Base-by-base conservation (phyloP, 2,329 filamentous ascomycete genomes). In the Fusarium hainanense region DNA sequence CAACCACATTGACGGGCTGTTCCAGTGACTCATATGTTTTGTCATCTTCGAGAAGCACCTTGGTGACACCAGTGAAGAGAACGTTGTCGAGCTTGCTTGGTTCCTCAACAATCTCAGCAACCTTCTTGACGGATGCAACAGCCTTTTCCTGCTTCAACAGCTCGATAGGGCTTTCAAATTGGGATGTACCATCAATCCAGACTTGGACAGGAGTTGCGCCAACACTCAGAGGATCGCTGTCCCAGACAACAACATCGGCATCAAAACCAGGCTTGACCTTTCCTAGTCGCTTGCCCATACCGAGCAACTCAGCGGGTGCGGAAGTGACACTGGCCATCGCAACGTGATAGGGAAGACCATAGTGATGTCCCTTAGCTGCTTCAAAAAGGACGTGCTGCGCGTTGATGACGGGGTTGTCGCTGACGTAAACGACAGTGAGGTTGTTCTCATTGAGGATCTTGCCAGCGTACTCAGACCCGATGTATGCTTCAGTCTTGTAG, bases 371-470 rank as follows among this genome's bases (percentile, higher is more conserved):
- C 77, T 88, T 89, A 50, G 86, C 87, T 11, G 87, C 87, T 73
- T 89, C 90, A 49, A 91, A 90, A 1, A 92, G 80, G 5, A 92
- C 88, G 67, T 92, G 89, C 76, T 92, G 90, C 2, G 89, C 89
- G 70, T 91, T 92, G 56, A 91, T 77, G 0, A 91, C 89, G 0
- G 90, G 90, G 74, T 92, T 92, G 74, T 92, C 89, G 64, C 86
- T 89, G n/a, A 92, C 89, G 68, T 90, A 92, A 23, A 91, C 85
- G 2, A 89, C 85, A 0, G 89, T 91, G 32, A 92, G 82, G 27
- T 87, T 89, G 58, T 87, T 84, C 23, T 92, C 89, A 69, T 88
- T 88, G 0, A 92, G 82, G 6, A 88, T 83, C 75, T 90, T 91
- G 27, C 89, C 90, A 3, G 90, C 89, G 63, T 87, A 87, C 75